Evolutionary conservation across 108 stramenopile species (phyloP).

Genomic region (Stephanodiscus triporus): DNA sequence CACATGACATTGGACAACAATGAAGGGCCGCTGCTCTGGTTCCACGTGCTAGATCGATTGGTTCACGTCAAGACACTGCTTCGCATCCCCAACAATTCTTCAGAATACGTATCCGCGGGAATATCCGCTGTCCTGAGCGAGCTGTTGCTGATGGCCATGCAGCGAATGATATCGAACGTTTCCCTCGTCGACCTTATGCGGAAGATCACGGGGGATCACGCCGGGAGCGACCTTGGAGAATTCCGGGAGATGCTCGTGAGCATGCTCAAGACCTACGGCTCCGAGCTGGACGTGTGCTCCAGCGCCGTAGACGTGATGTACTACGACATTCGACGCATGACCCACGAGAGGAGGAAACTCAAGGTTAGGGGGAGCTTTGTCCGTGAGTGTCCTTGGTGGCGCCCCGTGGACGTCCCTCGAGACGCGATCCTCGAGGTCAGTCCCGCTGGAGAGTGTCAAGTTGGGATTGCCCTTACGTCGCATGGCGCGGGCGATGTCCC

Average conservation of each 20-base stretch:
- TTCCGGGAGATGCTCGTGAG: conserved; percentile 81
- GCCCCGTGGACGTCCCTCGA: not conserved
- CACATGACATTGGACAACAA: conserved; percentile 50
- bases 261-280: conserved; percentile 70
- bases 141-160: conserved; percentile 79
- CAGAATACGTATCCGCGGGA: conserved; percentile 51
- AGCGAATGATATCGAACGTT: conserved; percentile 80
- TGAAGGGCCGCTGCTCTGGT: conserved; percentile 83
- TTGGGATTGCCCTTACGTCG: not conserved
- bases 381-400: conserved; percentile 2
- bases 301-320: conserved; percentile 68
- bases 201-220: conserved; percentile 81
- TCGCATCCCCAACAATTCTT: conserved; percentile 62
- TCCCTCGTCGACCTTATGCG: conserved; percentile 76
- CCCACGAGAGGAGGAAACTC: conserved; percentile 43
- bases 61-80: conserved; percentile 81
- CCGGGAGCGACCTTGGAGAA: conserved; percentile 81
- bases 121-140: conserved; percentile 65
- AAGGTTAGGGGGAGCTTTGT: conserved; percentile 42
- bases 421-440: conserved; percentile 23
- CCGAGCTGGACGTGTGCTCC: conserved; percentile 66
- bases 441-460: conserved; percentile 20
- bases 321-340: conserved; percentile 60
- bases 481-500: not conserved
- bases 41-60: conserved; percentile 83